Evolutionary conservation across 441 rosid genomes (phyloP), one percentile per base, ranked within the genome.

Genomic region (Hura crepitans): DNA sequence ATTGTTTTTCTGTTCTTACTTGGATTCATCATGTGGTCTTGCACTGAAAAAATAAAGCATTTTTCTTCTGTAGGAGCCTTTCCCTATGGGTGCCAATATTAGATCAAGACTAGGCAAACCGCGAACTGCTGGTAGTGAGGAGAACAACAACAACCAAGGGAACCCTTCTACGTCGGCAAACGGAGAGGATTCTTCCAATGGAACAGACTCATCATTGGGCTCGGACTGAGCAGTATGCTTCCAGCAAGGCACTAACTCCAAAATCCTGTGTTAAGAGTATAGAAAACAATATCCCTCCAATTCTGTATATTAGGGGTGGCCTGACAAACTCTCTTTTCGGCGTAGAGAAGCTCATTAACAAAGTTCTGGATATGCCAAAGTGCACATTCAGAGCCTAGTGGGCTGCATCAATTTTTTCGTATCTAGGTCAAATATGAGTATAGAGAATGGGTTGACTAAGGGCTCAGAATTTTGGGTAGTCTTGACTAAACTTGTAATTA

Each of bases 21-120:
- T 3, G 8, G 14, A 47, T 20, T 56, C 22, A 18, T n/a, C 55
- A 66, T 28, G 12, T 58, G 57, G 46, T 58, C 47, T 31, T 58
- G 1, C 23, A 56, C 12, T 70, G 10, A 17, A 5, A 5, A 37
- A 31, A 18, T 18, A 60, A 65, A 61, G 22, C 11, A 4, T 2
- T 14, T 61, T 43, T 51, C 27, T 3, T 20, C 31, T 4, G 63
- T 71, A 87, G 96, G 87, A 86, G 55, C 92, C 96, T 17, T 89
- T 86, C 70, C 89, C 92, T 0, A 84, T 82, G 83, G 91, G 89
- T 42, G 79, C 81, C 15, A 85, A 85, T 49, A 70, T 86, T 71
- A 79, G 91, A 68, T 81, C 86, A 11, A 80, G 91, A 72, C 78
- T 84, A 18, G 89, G 88, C 62, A 87, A 84, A 67, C 78, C 84